Evolutionary conservation across 2,329 filamentous ascomycete genomes (phyloP).

Genomic region (Talaromyces rugulosus): DNA sequence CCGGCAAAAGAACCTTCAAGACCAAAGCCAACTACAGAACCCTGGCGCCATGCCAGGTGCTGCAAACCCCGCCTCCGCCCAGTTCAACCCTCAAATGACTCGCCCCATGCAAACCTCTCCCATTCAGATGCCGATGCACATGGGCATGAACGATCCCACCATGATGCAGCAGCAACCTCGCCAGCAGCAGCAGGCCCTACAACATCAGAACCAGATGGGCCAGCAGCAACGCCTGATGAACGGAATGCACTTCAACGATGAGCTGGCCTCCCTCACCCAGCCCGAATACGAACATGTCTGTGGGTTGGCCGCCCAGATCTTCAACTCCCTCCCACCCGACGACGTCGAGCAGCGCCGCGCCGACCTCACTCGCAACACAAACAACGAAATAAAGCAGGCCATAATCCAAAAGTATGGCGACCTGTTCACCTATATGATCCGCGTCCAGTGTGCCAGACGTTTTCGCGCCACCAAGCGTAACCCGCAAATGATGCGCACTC

Average conservation of each 20-base stretch:
- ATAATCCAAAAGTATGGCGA: constrained; percentile 44
- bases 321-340: constrained; percentile 40
- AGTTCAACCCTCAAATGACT: constrained; percentile 48
- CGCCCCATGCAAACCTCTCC: constrained; percentile 49
- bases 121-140: constrained; percentile 39
- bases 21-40: constrained; percentile 30
- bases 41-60: constrained; percentile 26
- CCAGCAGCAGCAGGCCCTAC: constrained; percentile 25
- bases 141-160: constrained; percentile 30
- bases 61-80: constrained; percentile 40
- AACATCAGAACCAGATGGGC: constrained; percentile 18
- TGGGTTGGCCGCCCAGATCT: constrained; percentile 44
- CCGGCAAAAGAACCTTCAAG: constrained; percentile 26
- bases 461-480: constrained; percentile 30
- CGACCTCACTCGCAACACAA: constrained; percentile 41
- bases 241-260: constrained; percentile 27
- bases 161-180: constrained; percentile 28
- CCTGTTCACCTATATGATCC: constrained; percentile 49
- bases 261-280: constrained; percentile 32
- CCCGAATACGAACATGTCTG: constrained; percentile 44
- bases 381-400: constrained; percentile 45
- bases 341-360: constrained; percentile 47
- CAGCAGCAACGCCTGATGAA: constrained; percentile 29
- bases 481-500: constrained; percentile 28
- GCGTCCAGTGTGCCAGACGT: constrained; percentile 43